These are phyloP conservation scores for Crepidotus variabilis DNA, from an alignment of 768 basidiomycete species.

Conservation along the genomic window DNA sequence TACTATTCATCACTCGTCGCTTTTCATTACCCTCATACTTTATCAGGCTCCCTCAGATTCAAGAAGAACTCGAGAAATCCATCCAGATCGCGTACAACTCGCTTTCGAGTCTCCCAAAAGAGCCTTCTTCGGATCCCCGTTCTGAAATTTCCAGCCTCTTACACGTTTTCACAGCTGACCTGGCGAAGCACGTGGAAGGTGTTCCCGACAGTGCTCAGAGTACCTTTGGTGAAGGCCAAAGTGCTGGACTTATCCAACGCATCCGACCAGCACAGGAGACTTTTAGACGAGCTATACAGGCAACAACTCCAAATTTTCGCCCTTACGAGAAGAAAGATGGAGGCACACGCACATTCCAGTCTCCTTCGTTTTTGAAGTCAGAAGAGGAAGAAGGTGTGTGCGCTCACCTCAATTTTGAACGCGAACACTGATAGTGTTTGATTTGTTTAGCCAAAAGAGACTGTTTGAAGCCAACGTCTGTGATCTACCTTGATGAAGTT, in stretches of 20 bases:
- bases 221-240: neutral
- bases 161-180: constrained; percentile 39
- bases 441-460: neutral
- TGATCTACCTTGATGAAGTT: constrained; percentile 53
- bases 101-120: constrained; percentile 36
- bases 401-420: neutral
- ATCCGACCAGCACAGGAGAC: constrained; percentile 45
- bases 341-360: constrained; percentile 8
- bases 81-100: constrained; percentile 34
- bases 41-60: constrained; percentile 59
- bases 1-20: constrained; percentile 25
- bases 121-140: constrained; percentile 52
- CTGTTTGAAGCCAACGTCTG: neutral
- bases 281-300: constrained; percentile 46
- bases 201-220: constrained; percentile 32
- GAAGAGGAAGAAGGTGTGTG: constrained; percentile 7
- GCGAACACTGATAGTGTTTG: neutral
- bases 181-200: constrained; percentile 47
- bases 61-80: constrained; percentile 48
- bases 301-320: constrained; percentile 55
- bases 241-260: constrained; percentile 48
- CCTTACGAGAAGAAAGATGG: constrained; percentile 34
- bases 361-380: constrained; percentile 16
- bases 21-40: constrained; percentile 16
- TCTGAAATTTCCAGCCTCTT: constrained; percentile 53